These are phyloP conservation scores for Dimargaris xerosporica DNA, from an alignment of 192 early-diverging fungal species.

Conservation along the genomic window DNA sequence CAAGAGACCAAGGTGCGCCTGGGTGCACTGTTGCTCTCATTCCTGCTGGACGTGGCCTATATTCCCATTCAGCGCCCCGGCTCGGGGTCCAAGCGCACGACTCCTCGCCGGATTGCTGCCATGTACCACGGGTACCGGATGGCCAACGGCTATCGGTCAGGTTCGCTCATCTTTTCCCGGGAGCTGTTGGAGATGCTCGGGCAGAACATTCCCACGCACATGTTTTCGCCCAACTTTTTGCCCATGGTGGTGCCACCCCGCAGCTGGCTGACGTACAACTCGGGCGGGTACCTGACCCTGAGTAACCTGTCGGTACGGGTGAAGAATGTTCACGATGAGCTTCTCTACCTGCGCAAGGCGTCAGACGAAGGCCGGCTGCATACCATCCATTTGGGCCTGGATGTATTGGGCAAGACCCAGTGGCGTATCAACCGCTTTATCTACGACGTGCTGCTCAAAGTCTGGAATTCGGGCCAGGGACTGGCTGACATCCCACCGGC, in stretches of 20 bases:
- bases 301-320: constrained; percentile 63
- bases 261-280: constrained; percentile 74
- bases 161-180: constrained; percentile 55
- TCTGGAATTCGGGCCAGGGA: constrained; percentile 74
- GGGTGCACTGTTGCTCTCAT: constrained; percentile 34
- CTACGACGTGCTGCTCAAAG: constrained; percentile 57
- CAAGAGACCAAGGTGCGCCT: constrained; percentile 37
- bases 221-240: constrained; percentile 57
- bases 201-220: constrained; percentile 34
- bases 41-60: constrained; percentile 56
- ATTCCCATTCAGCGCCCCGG: constrained; percentile 42
- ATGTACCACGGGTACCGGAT: constrained; percentile 58
- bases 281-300: constrained; percentile 73
- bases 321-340: constrained; percentile 48
- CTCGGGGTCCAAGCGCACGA: constrained; percentile 37
- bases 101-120: constrained; percentile 47
- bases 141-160: constrained; percentile 44
- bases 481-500: constrained; percentile 60
- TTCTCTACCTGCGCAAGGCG: constrained; percentile 61
- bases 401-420: constrained; percentile 71
- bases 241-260: constrained; percentile 89
- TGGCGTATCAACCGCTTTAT: constrained; percentile 82
- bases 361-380: constrained; percentile 56
- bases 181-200: constrained; percentile 53
- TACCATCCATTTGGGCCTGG: constrained; percentile 56